A percentile compares a stretch with the other conserved stretches of the same genome.
Conservation (phyloP, 2,329 filamentous ascomycete species). For the Fusarium sp. region DNA sequence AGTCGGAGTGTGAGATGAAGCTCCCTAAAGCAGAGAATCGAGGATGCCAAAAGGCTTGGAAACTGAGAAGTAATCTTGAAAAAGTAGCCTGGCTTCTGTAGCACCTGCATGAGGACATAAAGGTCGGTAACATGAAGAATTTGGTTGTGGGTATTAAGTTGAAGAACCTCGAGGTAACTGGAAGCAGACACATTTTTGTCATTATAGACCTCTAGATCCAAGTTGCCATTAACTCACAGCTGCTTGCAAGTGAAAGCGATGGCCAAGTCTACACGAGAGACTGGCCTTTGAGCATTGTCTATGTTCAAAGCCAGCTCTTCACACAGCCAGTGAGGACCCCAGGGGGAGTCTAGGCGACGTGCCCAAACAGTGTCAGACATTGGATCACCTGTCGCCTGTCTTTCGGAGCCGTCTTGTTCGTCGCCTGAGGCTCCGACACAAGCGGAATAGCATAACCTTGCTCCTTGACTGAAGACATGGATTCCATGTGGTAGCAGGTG, state of each 20-base stretch:
- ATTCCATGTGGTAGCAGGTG: not conserved
- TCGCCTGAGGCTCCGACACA: not conserved
- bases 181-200: not conserved
- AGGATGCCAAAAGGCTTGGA: not conserved
- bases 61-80: not conserved
- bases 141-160: not conserved
- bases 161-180: not conserved
- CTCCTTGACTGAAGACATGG: not conserved
- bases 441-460: not conserved
- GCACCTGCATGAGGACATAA: not conserved
- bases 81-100: not conserved
- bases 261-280: not conserved
- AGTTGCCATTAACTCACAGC: not conserved
- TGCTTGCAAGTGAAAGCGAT: not conserved
- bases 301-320: not conserved
- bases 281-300: not conserved
- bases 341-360: not conserved
- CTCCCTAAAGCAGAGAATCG: not conserved
- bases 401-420: not conserved
- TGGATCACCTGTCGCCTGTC: not conserved
- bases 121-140: not conserved
- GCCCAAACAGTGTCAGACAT: not conserved
- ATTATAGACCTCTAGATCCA: not conserved
- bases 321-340: not conserved
- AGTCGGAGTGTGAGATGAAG: not conserved